Base-by-base conservation (phyloP, 257 asterid species). In the Eucommia ulmoides region DNA sequence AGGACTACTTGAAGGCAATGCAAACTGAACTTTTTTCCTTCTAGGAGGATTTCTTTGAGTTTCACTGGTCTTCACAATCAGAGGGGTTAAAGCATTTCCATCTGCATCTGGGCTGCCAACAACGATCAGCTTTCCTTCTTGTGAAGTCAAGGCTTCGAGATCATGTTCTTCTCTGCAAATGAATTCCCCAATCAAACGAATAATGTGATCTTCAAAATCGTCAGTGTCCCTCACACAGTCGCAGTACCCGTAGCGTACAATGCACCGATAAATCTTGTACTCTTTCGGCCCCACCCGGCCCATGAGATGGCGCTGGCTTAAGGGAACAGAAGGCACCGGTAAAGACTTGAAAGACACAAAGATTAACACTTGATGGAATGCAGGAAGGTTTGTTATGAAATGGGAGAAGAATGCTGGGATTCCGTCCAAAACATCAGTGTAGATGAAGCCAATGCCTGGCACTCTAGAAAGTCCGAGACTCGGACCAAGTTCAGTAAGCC, bases 331-430 rank as follows among this genome's bases (percentile, higher is more conserved):
- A 2, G 96, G 86, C 47, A 82, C 80, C 1, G 93, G 93, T 14
- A 69, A 69, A 8, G 85, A 69, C 80, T 83, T 89, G 79, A 85
- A 78, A 1, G 91, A 76, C 29, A 89, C 81, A n/a, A 89, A 82
- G 20, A 89, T 69, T 41, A 89, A 62, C 44, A 85, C 82, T 54
- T 74, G 81, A 53, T 89, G 98, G 54, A 80, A 82, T 48, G 98
- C 98, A 0, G 98, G 98, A 47, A 89, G 73, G 23, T 82, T 85
- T 1, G 94, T 75, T 54, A 89, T 73, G 67, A 89, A 89, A 53
- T 85, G 98, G 35, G 95, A 61, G 45, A 86, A 86, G 71, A 86
- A 82, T 42, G 93, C 88, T 0, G 96, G 98, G 58, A 85, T 79
- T 64, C 98, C 98, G 18, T 67, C 59, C 9, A 68, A 81, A 0